Base-by-base conservation (phyloP, 2,329 filamentous ascomycete species). In the Cytospora paraplurivora region DNA sequence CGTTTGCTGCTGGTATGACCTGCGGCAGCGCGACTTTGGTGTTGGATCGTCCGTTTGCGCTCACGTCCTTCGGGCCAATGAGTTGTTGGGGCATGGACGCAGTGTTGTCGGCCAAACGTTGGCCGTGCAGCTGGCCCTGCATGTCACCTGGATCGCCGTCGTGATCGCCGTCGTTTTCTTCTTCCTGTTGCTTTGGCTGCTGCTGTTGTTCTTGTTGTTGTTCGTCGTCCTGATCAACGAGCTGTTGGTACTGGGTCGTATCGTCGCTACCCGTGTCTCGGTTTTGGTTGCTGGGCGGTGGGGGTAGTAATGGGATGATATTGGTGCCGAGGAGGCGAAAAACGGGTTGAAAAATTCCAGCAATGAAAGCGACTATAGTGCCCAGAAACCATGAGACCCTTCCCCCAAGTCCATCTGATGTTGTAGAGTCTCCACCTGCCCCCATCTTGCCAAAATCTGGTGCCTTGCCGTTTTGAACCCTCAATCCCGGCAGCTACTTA, bases 271-370 rank as follows among this genome's bases (percentile, higher is more conserved):
- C 32, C 55, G 41, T 59, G 50, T 54, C 53, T 47, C 52, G 52
- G 37, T 61, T 44, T 38, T 55, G 57, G 12, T 51, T 61, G 44
- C 35, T 59, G 56, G 55, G 51, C 32, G 55, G 38, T 37, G 38
- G 59, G 49, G 55, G 38, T 19, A 57, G 60, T 56, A 52, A 44
- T 41, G 63, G 62, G 51, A 44, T 59, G 35, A 65, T 57, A 47
- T 59, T 37, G 37, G 60, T 54, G 52, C 44, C 37, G 51, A 65
- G 37, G 50, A 63, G 50, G 21, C 34, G 47, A 41, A 60, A 53
- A 19, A 65, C 56, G 51, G 63, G 63, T 53, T 65, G 60, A 21
- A 65, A 63, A 33, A 65, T 44, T 33, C 56, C 63, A 61, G 60
- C 63, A 56, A 65, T 60, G 56, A 59, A 63, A 47, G 63, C 56